Evolutionary conservation across 2,329 filamentous ascomycete genomes (phyloP), one percentile per base, ranked within the genome.

Genomic region (Hypoxylon sp.): DNA sequence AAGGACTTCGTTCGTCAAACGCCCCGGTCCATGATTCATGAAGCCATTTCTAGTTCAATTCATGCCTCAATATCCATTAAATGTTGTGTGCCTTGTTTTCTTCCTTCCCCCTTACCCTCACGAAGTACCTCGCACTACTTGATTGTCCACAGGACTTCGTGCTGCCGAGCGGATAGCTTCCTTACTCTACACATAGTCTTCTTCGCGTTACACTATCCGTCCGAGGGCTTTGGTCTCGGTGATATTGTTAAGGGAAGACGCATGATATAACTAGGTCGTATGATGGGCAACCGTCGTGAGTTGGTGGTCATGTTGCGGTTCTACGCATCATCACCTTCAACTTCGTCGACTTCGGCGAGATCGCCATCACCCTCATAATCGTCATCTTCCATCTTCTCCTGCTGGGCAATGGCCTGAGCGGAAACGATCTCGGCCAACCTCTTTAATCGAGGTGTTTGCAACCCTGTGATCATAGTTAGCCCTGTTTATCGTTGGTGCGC

Each of bases 401-500:
- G 91, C 72, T 97, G 93, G 49, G 92, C 91, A 67, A 97, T 93
- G 21, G 94, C 94, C 74, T 99, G 94, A 21, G 91, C 90, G 26
- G 91, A 96, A 36, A 99, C 94, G 60, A 99, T 97, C 75, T 99
- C 94, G n/a, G 94, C 94, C 44, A 99, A 80, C 55, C 94, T 88
- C 80, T 97, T 97, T 57, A 99, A 76, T 56, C 93, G 86, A 36
- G 93, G 93, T 51, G 92, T 97, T 89, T 97, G 92, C 38, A 97
- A 84, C 93, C 91, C 90, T 94, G 52, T 8, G 27, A 32, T 65
- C 70, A 70, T 47, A 63, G 48, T 57, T 53, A 59, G 58, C 34
- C 11, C 5, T n/a, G 20, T 5, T 31, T 12, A 8, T n/a, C 30
- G 15, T 11, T 15, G 11, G 8, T 15, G 20, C 5, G 4, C 2